phyloP scores from a whole-genome alignment of 148 eudicot genomes.

The Mesembryanthemum crystallinum region DNA sequence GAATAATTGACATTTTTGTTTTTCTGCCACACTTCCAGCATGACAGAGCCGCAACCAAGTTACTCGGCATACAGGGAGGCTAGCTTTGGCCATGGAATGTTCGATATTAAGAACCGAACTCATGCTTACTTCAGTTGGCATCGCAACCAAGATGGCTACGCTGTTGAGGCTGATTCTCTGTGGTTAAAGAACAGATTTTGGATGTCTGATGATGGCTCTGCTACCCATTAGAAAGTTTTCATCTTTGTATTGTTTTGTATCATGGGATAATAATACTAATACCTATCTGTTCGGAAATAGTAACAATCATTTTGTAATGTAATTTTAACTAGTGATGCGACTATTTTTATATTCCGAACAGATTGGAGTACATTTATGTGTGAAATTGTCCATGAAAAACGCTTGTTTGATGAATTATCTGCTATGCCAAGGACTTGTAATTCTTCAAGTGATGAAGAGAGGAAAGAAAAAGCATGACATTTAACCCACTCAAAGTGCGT shows the following conservation, averaged over 20 bases:
- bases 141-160: conserved; percentile 46
- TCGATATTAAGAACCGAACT: conserved; percentile 44
- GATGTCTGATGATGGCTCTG: conserved; percentile 16
- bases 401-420: too few relatives aligned
- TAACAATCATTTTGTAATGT: too few relatives aligned
- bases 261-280: neutral
- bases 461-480: neutral
- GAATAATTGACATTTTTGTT: too few relatives aligned
- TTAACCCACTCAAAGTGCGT: neutral
- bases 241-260: neutral
- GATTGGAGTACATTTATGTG: too few relatives aligned
- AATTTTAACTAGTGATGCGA: too few relatives aligned
- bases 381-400: too few relatives aligned
- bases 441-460: neutral
- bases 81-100: conserved; percentile 43
- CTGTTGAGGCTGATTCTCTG: conserved; percentile 37
- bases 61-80: conserved; percentile 47
- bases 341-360: too few relatives aligned
- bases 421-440: too few relatives aligned
- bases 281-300: too few relatives aligned
- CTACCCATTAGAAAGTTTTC: neutral
- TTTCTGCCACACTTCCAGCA: conserved; percentile 23
- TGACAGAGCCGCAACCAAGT: conserved; percentile 46
- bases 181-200: conserved; percentile 30
- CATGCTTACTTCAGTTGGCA: conserved; percentile 49